A percentile compares a stretch with the other conserved stretches of the same genome.
These are phyloP conservation scores for Triticum aestivum DNA, from an alignment of 176 grass and related monocot species.

Conservation along the genomic window IWGSC_CS_RefSeq_v2.1 NC_057803.1:593201426-593201925, in stretches of 20 bases:
- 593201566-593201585: background rate
- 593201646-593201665: background rate
- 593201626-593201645: background rate
- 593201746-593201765: slow-evolving; percentile 60
- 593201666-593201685: slow-evolving; percentile 2
- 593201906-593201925: slow-evolving; percentile 49
- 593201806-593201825: slow-evolving; percentile 65
- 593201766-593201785: slow-evolving; percentile 75
- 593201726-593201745: slow-evolving; percentile 74
- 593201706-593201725: slow-evolving; percentile 27
- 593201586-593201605: background rate
- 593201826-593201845: slow-evolving; percentile 43
- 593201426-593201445: background rate
- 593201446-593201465: background rate
- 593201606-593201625: background rate
- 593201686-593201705: slow-evolving; percentile 1
- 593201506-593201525: background rate
- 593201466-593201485: background rate
- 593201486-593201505: slow-evolving; percentile 8
- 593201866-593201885: slow-evolving; percentile 44
- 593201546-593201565: background rate
- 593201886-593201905: slow-evolving; percentile 62
- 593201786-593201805: slow-evolving; percentile 74
- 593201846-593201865: slow-evolving; percentile 71
- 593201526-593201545: background rate